Conservation (phyloP, 2,329 filamentous ascomycete species). For the Aspergillus tanneri region DNA sequence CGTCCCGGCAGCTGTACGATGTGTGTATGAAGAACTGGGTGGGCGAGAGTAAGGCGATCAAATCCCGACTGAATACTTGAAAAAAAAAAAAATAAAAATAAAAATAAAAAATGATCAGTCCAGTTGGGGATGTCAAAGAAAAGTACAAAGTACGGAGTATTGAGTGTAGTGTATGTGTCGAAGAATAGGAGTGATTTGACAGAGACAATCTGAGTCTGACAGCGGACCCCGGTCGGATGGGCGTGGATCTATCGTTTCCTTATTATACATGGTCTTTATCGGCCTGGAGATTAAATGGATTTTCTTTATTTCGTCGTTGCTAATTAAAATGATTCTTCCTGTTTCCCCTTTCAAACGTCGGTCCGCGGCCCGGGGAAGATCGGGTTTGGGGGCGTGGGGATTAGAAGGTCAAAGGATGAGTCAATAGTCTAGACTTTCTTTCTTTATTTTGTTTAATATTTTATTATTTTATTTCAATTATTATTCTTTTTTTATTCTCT, state of each 20-base stretch:
- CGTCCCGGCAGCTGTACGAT: conserved; percentile 19
- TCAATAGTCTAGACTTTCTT: conserved; percentile 4
- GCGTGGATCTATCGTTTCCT: conserved; percentile 19
- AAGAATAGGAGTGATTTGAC: not conserved
- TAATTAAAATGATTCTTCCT: conserved; percentile 3
- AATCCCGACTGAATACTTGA: conserved; percentile 5
- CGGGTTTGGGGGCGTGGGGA: conserved; percentile 24
- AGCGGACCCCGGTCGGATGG: conserved; percentile 12
- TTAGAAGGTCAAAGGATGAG: conserved; percentile 16
- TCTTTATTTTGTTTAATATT: conserved; percentile 4
- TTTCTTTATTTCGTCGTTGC: conserved; percentile 5
- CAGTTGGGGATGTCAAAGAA: conserved; percentile 6
- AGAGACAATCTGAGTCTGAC: conserved; percentile 12
- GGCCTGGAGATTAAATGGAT: not conserved
- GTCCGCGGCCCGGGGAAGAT: conserved; percentile 25
- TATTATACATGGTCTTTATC: conserved; percentile 7
- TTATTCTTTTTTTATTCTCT: not conserved
- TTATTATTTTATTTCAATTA: not conserved
- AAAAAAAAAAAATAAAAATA: no score
- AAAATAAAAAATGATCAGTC: conserved; percentile 12
- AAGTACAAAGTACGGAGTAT: not conserved
- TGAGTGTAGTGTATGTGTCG: not conserved
- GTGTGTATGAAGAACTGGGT: conserved; percentile 11
- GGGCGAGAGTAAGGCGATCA: conserved; percentile 7
- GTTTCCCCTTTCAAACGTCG: conserved; percentile 7